Conservation (phyloP, 306 rosid species). For the Cicer arietinum region DNA sequence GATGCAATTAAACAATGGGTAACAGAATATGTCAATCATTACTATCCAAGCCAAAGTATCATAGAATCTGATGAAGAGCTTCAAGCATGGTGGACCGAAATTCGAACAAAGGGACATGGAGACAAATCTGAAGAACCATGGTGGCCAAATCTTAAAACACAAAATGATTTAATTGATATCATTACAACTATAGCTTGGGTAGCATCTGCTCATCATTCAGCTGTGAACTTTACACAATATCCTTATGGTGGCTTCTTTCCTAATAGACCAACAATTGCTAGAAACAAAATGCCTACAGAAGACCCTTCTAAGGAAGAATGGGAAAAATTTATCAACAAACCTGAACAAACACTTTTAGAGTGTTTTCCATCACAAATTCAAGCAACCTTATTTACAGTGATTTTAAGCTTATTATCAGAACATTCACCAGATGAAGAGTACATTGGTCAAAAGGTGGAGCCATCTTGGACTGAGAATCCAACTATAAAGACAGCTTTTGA, state of each 20-base stretch:
- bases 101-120: slow-evolving; percentile 47
- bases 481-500: slow-evolving; percentile 44
- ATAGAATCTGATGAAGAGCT: slow-evolving; percentile 53
- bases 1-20: slow-evolving; percentile 54
- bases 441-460: slow-evolving; percentile 45
- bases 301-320: slow-evolving; percentile 51
- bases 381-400: slow-evolving; percentile 42
- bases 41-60: slow-evolving; percentile 45
- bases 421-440: slow-evolving; percentile 60
- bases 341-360: slow-evolving; percentile 48
- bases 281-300: slow-evolving; percentile 57
- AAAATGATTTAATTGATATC: slow-evolving; percentile 43
- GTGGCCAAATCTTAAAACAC: slow-evolving; percentile 59
- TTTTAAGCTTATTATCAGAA: slow-evolving; percentile 47
- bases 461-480: slow-evolving; percentile 49
- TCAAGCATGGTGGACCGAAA: slow-evolving; percentile 63
- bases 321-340: slow-evolving; percentile 45
- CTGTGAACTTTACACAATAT: slow-evolving; percentile 54
- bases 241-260: slow-evolving; percentile 53
- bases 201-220: slow-evolving; percentile 56
- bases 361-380: slow-evolving; percentile 58
- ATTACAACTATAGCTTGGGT: slow-evolving; percentile 51
- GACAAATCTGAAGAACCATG: slow-evolving; percentile 55
- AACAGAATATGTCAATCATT: slow-evolving; percentile 54
- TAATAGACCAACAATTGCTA: slow-evolving; percentile 49